A percentile compares a stretch with the other conserved stretches of the same genome.
Conservation (phyloP, 345 rosid species). For the Rhizophora apiculata region DNA sequence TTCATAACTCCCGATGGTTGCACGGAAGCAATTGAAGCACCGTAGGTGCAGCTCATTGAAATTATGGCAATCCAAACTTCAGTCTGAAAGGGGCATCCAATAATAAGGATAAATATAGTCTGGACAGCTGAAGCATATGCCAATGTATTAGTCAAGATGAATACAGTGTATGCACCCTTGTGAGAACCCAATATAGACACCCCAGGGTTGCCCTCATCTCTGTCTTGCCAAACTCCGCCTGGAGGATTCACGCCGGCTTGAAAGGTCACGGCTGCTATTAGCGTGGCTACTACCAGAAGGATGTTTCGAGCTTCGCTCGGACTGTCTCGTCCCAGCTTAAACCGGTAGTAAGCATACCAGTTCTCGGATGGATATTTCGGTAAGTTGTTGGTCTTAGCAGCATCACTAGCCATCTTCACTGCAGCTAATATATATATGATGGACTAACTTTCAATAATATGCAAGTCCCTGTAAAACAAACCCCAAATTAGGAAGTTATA, state of each 20-base stretch:
- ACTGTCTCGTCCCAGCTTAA: slow-evolving; percentile 9
- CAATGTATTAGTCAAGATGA: slow-evolving; percentile 23
- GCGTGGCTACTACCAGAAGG: slow-evolving; percentile 27
- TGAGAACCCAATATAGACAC: slow-evolving; percentile 17
- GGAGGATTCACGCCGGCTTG: slow-evolving; percentile 39
- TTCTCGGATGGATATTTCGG: no score
- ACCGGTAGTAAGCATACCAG: no score
- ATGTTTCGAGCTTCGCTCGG: slow-evolving; percentile 24
- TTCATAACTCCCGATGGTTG: slow-evolving; percentile 11
- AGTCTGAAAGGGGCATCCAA: slow-evolving; percentile 20
- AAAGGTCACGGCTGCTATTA: slow-evolving; percentile 38
- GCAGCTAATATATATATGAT: no score
- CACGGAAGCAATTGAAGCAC: slow-evolving; percentile 22
- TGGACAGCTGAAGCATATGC: slow-evolving; percentile 12
- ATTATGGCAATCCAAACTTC: slow-evolving; percentile 16
- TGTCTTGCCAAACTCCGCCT: slow-evolving; percentile 40
- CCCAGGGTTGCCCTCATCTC: not conserved
- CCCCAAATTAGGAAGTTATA: no score
- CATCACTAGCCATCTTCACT: no score
- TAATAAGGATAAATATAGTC: slow-evolving; percentile 9
- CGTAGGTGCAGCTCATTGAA: slow-evolving; percentile 24
- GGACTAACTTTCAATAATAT: no score
- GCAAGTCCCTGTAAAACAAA: no score
- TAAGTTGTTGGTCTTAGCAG: no score
- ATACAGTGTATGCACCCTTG: slow-evolving; percentile 17